phyloP scores from a whole-genome alignment of 768 basidiomycete species.

The Tylopilus cervinicoccineus region DNA sequence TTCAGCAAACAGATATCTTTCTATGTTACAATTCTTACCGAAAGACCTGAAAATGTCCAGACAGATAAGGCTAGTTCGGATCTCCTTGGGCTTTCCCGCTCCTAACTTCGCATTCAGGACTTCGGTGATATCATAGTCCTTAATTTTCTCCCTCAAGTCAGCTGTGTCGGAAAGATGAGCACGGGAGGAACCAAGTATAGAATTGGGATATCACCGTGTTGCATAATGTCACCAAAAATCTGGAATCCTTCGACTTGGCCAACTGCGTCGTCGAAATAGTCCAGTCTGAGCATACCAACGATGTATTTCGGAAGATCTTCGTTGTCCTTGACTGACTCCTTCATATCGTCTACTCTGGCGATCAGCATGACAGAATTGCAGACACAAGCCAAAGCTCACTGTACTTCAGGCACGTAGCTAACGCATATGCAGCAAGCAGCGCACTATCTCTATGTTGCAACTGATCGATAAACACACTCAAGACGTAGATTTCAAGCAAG shows the following conservation, averaged over 20 bases:
- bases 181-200: too few species aligned
- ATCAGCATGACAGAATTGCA: not conserved
- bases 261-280: constrained; percentile 24
- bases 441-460: constrained; percentile 7
- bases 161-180: not conserved
- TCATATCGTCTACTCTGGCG: constrained; percentile 1
- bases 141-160: constrained; percentile 6
- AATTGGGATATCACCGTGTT: constrained; percentile 8
- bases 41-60: constrained; percentile 19
- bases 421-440: constrained; percentile 18
- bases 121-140: constrained; percentile 5
- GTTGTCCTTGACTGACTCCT: constrained; percentile 4
- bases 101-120: constrained; percentile 14
- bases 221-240: constrained; percentile 21
- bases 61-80: constrained; percentile 18
- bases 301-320: constrained; percentile 16
- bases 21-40: constrained; percentile 1
- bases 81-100: constrained; percentile 9
- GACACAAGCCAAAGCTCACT: not conserved
- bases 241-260: constrained; percentile 24
- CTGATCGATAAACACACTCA: constrained; percentile 9
- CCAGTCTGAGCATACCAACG: constrained; percentile 20
- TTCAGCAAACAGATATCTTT: not conserved
- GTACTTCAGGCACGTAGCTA: not conserved
- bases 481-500: constrained; percentile 3